Evolutionary conservation across 2,329 filamentous ascomycete species (phyloP).

Genomic region (Periconia digitata): DNA sequence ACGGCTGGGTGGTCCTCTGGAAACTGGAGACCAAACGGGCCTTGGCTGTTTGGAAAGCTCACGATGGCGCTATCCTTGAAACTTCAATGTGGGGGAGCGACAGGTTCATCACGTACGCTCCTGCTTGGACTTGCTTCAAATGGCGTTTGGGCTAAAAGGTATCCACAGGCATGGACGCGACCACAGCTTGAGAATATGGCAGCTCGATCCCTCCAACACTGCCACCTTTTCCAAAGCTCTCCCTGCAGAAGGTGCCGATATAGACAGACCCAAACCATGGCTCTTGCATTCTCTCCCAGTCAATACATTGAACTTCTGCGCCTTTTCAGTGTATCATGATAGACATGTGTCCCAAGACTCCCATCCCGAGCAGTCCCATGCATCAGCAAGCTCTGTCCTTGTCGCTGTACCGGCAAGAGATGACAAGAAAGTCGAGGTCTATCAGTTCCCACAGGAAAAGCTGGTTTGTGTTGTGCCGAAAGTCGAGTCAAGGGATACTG

Average conservation of each 20-base stretch:
- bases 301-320: constrained; percentile 94
- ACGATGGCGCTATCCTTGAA: constrained; percentile 75
- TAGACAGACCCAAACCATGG: constrained; percentile 69
- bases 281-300: constrained; percentile 81
- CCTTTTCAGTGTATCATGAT: constrained; percentile 66
- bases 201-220: constrained; percentile 64
- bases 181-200: constrained; percentile 84
- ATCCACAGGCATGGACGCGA: constrained; percentile 81
- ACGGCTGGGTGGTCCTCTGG: constrained; percentile 89
- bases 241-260: constrained; percentile 64
- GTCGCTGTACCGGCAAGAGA: constrained; percentile 70
- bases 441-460: constrained; percentile 72
- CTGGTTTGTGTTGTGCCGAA: constrained; percentile 64
- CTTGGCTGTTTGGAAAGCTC: constrained; percentile 82
- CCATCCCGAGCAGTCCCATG: neutral
- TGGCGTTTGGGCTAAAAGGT: neutral
- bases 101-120: constrained; percentile 77
- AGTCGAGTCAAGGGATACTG: constrained; percentile 47
- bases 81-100: constrained; percentile 71
- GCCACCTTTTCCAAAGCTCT: constrained; percentile 65
- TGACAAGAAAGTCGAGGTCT: constrained; percentile 72
- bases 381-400: constrained; percentile 51
- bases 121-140: neutral
- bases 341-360: constrained; percentile 7
- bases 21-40: constrained; percentile 79